A percentile compares a stretch with the other conserved stretches of the same genome.
These are phyloP conservation scores for Suillus paluster DNA, from an alignment of 768 basidiomycete genomes.

Conservation along the genomic window DNA sequence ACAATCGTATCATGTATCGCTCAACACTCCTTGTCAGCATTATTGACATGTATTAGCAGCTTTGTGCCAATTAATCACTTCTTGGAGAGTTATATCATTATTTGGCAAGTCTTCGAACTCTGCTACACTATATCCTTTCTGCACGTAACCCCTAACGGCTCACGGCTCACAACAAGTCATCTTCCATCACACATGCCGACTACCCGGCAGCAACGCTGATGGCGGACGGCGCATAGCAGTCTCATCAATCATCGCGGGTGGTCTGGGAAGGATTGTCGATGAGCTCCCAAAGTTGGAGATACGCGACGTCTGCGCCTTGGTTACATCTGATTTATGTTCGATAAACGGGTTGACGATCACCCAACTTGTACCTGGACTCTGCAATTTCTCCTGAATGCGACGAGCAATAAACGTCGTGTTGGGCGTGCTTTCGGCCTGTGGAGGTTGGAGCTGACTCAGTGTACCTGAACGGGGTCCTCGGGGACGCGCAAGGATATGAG, in stretches of 20 bases:
- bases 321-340: conserved; percentile 20
- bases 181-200: not conserved
- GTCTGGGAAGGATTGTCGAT: not conserved
- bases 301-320: conserved; percentile 20
- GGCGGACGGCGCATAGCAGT: not conserved
- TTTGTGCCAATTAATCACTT: not conserved
- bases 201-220: not conserved
- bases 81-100: not conserved
- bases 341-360: conserved; percentile 27
- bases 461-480: conserved; percentile 25
- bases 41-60: conserved; percentile 1
- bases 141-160: conserved; percentile 3
- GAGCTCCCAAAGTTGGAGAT: not conserved
- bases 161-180: conserved; percentile 13
- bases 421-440: conserved; percentile 28
- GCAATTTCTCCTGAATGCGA: conserved; percentile 48
- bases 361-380: conserved; percentile 17
- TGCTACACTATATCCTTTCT: not conserved
- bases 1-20: not conserved
- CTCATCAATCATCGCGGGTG: not conserved
- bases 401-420: conserved; percentile 45
- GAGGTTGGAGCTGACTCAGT: conserved; percentile 14
- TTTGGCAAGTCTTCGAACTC: not conserved
- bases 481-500: conserved; percentile 17
- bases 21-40: not conserved